Evolutionary conservation across 202 grass and related monocot genomes (phyloP).

Genomic region (Brachypodium distachyon): DNA sequence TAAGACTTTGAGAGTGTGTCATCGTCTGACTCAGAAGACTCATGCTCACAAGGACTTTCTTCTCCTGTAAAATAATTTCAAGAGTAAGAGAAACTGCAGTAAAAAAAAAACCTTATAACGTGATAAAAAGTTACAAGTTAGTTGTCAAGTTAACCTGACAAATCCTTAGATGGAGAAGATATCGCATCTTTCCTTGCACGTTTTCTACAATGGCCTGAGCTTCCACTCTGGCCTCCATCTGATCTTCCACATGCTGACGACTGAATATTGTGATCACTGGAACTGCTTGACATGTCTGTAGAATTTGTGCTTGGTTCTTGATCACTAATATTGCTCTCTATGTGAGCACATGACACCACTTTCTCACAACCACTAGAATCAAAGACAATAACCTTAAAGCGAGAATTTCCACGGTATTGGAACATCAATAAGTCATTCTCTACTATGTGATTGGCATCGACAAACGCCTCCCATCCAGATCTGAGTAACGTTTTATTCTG

Average conservation of each 20-base stretch:
- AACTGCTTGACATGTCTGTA: background rate
- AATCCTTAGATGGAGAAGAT: background rate
- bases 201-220: background rate
- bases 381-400: conserved; percentile 33
- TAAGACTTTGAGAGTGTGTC: background rate
- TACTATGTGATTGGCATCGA: conserved; percentile 24
- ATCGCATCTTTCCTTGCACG: background rate
- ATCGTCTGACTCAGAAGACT: background rate
- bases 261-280: background rate
- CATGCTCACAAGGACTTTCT: background rate
- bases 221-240: background rate
- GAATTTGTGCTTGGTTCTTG: background rate
- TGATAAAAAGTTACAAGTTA: background rate
- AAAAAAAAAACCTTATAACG: background rate
- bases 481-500: background rate
- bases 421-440: conserved; percentile 28
- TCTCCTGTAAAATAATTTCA: background rate
- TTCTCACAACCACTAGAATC: conserved; percentile 37
- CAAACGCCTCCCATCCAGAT: conserved; percentile 41
- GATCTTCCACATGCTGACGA: background rate
- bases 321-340: background rate
- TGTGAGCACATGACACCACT: conserved; percentile 3
- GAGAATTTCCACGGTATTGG: background rate
- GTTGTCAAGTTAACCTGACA: background rate
- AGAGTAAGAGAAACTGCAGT: background rate